Percentiles rank a stretch among this genome's conserved stretches.
Evolutionary conservation across 495 filamentous ascomycete species (phyloP).

Genomic region (Podospora bellae-mahoneyi): DNA sequence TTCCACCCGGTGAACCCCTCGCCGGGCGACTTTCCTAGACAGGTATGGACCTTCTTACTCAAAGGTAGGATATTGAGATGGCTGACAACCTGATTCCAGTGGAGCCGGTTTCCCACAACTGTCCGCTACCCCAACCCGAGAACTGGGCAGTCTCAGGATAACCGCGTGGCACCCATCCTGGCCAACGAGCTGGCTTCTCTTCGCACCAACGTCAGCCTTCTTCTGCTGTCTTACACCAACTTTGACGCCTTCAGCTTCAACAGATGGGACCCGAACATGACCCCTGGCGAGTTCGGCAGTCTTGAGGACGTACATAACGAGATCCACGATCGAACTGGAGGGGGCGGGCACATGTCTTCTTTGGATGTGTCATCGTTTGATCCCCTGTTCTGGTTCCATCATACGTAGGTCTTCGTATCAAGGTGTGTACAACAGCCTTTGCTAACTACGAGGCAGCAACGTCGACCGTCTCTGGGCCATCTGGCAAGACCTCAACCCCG

Average conservation of each 20-base stretch:
- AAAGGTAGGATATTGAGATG: neutral
- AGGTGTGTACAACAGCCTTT: too few species aligned
- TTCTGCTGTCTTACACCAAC: constrained; percentile 56
- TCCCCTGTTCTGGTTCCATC: constrained; percentile 69
- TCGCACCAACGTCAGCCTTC: constrained; percentile 47
- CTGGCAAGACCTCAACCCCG: constrained; percentile 67
- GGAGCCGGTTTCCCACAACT: constrained; percentile 26
- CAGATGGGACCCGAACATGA: constrained; percentile 42
- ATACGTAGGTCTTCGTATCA: constrained; percentile 38
- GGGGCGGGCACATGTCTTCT: constrained; percentile 60
- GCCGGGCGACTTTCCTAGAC: constrained; percentile 20
- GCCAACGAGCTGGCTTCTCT: constrained; percentile 42
- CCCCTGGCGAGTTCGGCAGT: constrained; percentile 47
- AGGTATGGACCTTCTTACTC: neutral
- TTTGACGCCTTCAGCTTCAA: constrained; percentile 58
- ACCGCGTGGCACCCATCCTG: constrained; percentile 48
- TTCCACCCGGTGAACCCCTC: constrained; percentile 32
- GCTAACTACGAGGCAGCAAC: constrained; percentile 19
- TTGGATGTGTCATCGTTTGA: constrained; percentile 66
- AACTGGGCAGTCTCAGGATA: constrained; percentile 28
- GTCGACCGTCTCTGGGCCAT: constrained; percentile 67
- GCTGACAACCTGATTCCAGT: constrained; percentile 4
- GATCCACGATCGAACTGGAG: constrained; percentile 56
- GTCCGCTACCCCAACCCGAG: constrained; percentile 26
- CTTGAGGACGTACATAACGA: constrained; percentile 63